A percentile compares a stretch with the other conserved stretches of the same genome.
Conservation (phyloP, 306 rosid genomes). For the Corylus americana region DNA sequence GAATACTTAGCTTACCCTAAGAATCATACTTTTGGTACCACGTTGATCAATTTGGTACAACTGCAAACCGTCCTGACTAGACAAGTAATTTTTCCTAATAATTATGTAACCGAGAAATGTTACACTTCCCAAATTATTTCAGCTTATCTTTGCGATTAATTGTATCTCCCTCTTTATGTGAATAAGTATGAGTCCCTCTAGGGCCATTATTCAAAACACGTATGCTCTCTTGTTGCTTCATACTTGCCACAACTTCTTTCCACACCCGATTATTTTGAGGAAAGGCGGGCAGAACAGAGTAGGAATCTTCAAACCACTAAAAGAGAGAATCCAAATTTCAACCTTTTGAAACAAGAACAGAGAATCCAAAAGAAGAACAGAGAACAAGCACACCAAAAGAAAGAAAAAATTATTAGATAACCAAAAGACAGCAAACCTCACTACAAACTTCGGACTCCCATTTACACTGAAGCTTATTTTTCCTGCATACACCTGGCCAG, state of each 20-base stretch:
- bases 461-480: not conserved
- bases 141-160: too few species aligned
- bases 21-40: too few species aligned
- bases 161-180: too few species aligned
- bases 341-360: not conserved
- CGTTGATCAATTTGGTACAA: too few species aligned
- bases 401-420: not conserved
- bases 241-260: not conserved
- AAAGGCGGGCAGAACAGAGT: not conserved
- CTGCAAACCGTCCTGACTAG: too few species aligned
- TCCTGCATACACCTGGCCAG: slow-evolving; percentile 2
- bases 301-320: not conserved
- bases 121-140: too few species aligned
- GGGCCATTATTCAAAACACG: too few species aligned
- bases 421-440: not conserved
- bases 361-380: not conserved
- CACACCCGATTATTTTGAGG: not conserved
- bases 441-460: not conserved
- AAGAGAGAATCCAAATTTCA: not conserved
- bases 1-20: too few species aligned
- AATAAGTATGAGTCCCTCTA: too few species aligned
- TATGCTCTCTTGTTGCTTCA: not conserved
- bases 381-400: not conserved
- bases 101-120: too few species aligned
- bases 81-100: too few species aligned